Conservation (phyloP, 2,329 filamentous ascomycete genomes). For the Hyphodiscus sp. region DNA sequence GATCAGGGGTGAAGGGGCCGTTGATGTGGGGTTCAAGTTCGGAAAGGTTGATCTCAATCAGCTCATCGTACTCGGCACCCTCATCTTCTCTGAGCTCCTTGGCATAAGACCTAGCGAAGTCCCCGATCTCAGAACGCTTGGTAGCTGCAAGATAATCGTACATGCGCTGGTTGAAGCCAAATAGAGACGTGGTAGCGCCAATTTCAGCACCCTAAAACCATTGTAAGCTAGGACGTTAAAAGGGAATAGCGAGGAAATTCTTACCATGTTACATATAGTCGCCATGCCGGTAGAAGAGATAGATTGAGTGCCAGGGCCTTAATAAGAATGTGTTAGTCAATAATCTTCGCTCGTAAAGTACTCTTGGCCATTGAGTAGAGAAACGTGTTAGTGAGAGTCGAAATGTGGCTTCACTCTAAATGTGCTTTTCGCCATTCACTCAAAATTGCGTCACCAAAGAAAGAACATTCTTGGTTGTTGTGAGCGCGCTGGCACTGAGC, state of each 20-base stretch:
- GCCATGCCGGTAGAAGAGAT: conserved; percentile 83
- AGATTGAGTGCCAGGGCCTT: conserved; percentile 63
- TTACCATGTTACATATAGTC: conserved; percentile 67
- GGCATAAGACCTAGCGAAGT: conserved; percentile 80
- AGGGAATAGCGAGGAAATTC: neutral
- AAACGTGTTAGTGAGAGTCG: no score
- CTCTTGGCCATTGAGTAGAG: no score
- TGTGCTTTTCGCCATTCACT: no score
- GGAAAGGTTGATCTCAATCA: conserved; percentile 92
- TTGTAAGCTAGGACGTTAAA: neutral
- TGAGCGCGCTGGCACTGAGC: no score
- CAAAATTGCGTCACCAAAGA: no score
- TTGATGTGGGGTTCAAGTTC: conserved; percentile 98
- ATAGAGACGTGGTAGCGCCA: conserved; percentile 84
- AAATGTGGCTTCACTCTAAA: no score
- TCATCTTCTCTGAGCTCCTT: conserved; percentile 81
- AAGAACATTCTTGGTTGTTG: no score
- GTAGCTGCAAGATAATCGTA: conserved; percentile 91
- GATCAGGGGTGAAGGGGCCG: conserved; percentile 96
- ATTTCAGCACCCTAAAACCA: conserved; percentile 63
- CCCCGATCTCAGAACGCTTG: conserved; percentile 83
- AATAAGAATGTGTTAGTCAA: no score
- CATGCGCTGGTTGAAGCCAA: conserved; percentile 98
- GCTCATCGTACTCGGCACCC: conserved; percentile 89
- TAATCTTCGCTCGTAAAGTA: no score